Percentiles rank a stretch among this genome's conserved stretches.
phyloP scores from a whole-genome alignment of 192 early-diverging fungal species.

The Chytriomyces sp. region DNA sequence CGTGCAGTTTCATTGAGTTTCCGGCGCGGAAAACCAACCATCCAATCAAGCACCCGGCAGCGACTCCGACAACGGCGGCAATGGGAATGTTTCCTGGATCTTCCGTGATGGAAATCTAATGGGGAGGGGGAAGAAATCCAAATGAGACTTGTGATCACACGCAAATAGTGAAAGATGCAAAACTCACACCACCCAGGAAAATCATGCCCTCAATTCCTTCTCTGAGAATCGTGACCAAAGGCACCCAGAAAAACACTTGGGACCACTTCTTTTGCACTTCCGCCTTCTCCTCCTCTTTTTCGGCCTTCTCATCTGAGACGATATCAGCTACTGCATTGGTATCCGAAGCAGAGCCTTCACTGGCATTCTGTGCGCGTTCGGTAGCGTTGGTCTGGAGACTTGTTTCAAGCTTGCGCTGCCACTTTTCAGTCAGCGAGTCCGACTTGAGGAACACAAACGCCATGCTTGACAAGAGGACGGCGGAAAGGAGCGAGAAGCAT shows the following conservation, averaged over 20 bases:
- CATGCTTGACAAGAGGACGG: conserved; percentile 77
- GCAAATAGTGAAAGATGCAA: conserved; percentile 54
- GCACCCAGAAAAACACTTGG: conserved; percentile 79
- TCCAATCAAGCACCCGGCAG: conserved; percentile 72
- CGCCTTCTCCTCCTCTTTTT: not conserved
- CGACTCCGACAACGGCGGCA: conserved; percentile 72
- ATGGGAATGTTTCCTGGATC: conserved; percentile 77
- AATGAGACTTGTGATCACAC: conserved; percentile 46
- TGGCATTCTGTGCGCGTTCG: not conserved
- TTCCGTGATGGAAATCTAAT: conserved; percentile 60
- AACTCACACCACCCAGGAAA: conserved; percentile 80
- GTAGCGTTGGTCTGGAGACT: not conserved
- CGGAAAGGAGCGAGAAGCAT: conserved; percentile 77
- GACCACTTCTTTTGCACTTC: not conserved
- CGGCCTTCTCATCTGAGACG: not conserved
- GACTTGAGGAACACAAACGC: conserved; percentile 74
- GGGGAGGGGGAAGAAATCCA: not conserved
- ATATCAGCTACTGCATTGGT: not conserved
- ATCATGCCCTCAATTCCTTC: conserved; percentile 90
- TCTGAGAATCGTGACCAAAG: conserved; percentile 82
- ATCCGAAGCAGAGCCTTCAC: not conserved
- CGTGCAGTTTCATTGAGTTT: conserved; percentile 68
- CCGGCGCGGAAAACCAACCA: conserved; percentile 53
- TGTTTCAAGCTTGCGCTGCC: conserved; percentile 61
- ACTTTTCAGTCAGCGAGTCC: conserved; percentile 75